A percentile compares a stretch with the other conserved stretches of the same genome.
Evolutionary conservation across 805 yeast species (phyloP).

Genomic region (Spathaspora gorwiae): DNA sequence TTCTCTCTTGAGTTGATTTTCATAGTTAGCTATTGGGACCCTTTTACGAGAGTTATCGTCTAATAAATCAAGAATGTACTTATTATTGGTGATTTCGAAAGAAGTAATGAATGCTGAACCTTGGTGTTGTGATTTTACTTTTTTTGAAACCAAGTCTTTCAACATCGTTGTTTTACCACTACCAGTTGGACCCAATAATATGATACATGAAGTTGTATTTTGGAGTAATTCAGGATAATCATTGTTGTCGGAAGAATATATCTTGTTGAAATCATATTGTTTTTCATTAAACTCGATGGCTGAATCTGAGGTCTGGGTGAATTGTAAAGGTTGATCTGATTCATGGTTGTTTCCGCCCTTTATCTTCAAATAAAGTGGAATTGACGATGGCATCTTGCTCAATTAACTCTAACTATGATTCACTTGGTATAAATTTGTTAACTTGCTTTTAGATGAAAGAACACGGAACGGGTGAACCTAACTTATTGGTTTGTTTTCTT

Average conservation of each 20-base stretch:
- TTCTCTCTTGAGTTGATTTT: constrained; percentile 12
- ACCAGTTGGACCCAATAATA: constrained; percentile 27
- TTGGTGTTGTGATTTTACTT: constrained; percentile 3
- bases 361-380: constrained; percentile 24
- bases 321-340: not conserved
- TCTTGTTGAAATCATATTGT: constrained; percentile 17
- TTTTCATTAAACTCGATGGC: constrained; percentile 17
- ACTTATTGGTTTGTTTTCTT: not conserved
- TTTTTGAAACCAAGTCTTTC: constrained; percentile 11
- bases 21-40: constrained; percentile 4
- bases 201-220: constrained; percentile 9
- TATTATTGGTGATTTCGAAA: constrained; percentile 25
- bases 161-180: constrained; percentile 31
- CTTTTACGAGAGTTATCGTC: constrained; percentile 6
- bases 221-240: constrained; percentile 4
- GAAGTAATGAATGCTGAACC: constrained; percentile 16
- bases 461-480: not conserved
- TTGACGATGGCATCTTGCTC: constrained; percentile 3
- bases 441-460: not conserved
- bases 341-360: constrained; percentile 10
- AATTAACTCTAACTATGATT: too few species aligned
- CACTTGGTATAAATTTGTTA: too few species aligned
- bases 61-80: constrained; percentile 21
- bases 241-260: constrained; percentile 8
- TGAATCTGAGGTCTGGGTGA: constrained; percentile 7